Base-by-base conservation (phyloP, 75 land plant species). In the Adiantum capillusveneris region DNA sequence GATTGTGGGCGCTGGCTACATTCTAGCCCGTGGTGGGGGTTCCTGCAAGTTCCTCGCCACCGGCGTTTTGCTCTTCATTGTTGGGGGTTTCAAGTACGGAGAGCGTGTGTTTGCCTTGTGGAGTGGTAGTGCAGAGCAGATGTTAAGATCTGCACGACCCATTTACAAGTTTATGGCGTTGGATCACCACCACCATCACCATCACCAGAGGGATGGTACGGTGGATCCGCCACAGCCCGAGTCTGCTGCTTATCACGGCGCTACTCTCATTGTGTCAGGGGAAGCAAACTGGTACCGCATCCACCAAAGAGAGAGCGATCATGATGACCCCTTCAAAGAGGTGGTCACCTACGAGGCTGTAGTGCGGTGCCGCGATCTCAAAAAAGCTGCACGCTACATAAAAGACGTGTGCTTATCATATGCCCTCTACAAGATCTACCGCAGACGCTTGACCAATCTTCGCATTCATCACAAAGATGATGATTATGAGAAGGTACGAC, bases 341-440 rank as follows among this genome's bases (percentile, higher is more conserved):
- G 22, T 53, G 5, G 55, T 53, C 25, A 53, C 55, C 25, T 53
- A 53, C 24, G 6, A 25, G 28, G 55, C 21, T 25, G 55, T 53
- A 6, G 55, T 53, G 28, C 2, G 5, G 29, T 53, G 25, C 14
- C 25, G 28, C 28, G 55, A 53, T 7, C 28, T 53, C 6, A 24
- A 26, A 6, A 11, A 13, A 6, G 55, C 55, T 6, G 25, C 28
- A 6, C 55, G 55, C 28, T 53, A 22, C 28, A 53, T 53, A 18
- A 53, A 53, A 2, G 55, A 53, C 12, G 55, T 26, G 2, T 53
- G 55, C 55, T 24, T 53, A 13, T 25, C 55, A 2, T 14, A 25
- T 26, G 55, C 55, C 28, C 55, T 53, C 6, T 53, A 22, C 55
- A 53, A 53, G 28, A 24, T 53, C 55, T 53, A 25, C 28, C 55